A percentile compares a stretch with the other conserved stretches of the same genome.
Evolutionary conservation across 2,329 filamentous ascomycete species (phyloP).

Genomic region (Penicillium griseofulvum): DNA sequence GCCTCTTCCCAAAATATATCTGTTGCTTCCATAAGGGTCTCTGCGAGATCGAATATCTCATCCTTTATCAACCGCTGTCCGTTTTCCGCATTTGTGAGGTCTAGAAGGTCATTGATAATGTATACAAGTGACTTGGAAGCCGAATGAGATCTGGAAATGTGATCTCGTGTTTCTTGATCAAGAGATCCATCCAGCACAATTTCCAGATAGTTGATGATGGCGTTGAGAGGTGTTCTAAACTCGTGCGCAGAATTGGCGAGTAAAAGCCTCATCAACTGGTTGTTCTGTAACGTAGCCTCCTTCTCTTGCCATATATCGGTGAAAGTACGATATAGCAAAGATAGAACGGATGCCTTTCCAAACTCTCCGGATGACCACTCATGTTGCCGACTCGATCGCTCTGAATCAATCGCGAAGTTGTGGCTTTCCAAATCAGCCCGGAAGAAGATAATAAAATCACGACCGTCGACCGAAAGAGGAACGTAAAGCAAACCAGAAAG

Average conservation of each 20-base stretch:
- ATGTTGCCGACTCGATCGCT: conserved; percentile 55
- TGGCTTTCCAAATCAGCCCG: conserved; percentile 57
- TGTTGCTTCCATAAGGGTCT: conserved; percentile 71
- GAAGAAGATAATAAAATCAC: conserved; percentile 86
- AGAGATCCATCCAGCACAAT: conserved; percentile 78
- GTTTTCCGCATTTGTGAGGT: conserved; percentile 82
- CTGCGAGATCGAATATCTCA: conserved; percentile 70
- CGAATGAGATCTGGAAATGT: conserved; percentile 77
- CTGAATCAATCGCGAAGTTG: background rate
- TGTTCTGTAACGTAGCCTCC: conserved; percentile 76
- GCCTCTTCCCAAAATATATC: conserved; percentile 74
- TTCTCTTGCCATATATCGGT: conserved; percentile 91
- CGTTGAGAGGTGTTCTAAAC: conserved; percentile 82
- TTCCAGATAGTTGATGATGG: conserved; percentile 92
- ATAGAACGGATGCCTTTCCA: conserved; percentile 81
- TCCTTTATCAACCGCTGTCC: conserved; percentile 74
- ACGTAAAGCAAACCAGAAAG: conserved; percentile 78
- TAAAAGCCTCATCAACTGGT: conserved; percentile 71
- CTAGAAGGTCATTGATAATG: conserved; percentile 85
- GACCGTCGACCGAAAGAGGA: conserved; percentile 69
- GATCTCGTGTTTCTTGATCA: conserved; percentile 78
- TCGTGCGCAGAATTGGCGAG: conserved; percentile 87
- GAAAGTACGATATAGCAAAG: conserved; percentile 80
- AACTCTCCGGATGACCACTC: conserved; percentile 87
- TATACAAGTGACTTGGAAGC: conserved; percentile 88